These are phyloP conservation scores for Globisporangium radiosum DNA, from an alignment of 352 stramenopile species.

Conservation along the genomic window DNA sequence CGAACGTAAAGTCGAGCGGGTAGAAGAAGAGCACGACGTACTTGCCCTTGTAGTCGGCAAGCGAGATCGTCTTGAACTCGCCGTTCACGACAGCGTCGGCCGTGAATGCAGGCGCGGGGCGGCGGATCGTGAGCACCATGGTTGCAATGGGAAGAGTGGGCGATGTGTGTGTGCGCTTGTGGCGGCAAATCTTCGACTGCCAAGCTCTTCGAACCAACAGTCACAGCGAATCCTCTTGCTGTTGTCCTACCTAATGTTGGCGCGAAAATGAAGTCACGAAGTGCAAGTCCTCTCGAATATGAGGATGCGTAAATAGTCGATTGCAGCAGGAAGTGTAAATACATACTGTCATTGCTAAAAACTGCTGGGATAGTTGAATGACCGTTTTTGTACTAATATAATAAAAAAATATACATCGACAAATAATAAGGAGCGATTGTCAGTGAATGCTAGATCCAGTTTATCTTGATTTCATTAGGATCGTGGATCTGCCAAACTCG, in stretches of 20 bases:
- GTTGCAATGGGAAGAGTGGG: neutral
- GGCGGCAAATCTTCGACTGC: slow-evolving; percentile 5
- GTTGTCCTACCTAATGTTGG: neutral
- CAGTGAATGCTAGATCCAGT: too few species aligned
- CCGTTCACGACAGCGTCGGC: slow-evolving; percentile 71
- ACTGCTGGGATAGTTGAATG: too few species aligned
- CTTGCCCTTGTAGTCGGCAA: slow-evolving; percentile 85
- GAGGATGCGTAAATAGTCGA: too few species aligned
- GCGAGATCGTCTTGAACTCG: slow-evolving; percentile 77
- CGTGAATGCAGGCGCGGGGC: slow-evolving; percentile 69
- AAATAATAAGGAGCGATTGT: too few species aligned
- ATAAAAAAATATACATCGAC: too few species aligned
- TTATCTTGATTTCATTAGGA: too few species aligned
- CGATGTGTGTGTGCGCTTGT: neutral
- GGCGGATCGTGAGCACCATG: slow-evolving; percentile 63
- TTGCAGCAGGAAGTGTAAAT: too few species aligned
- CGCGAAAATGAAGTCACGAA: neutral
- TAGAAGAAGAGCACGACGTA: slow-evolving; percentile 93
- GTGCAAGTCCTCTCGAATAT: too few species aligned
- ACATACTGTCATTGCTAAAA: too few species aligned
- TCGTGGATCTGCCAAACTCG: too few species aligned
- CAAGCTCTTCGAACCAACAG: neutral
- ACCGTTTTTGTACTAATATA: too few species aligned
- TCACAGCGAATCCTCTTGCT: neutral
- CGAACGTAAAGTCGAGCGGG: slow-evolving; percentile 90